Conservation (phyloP, 2,329 filamentous ascomycete species). For the Epichloe hybrida region DNA sequence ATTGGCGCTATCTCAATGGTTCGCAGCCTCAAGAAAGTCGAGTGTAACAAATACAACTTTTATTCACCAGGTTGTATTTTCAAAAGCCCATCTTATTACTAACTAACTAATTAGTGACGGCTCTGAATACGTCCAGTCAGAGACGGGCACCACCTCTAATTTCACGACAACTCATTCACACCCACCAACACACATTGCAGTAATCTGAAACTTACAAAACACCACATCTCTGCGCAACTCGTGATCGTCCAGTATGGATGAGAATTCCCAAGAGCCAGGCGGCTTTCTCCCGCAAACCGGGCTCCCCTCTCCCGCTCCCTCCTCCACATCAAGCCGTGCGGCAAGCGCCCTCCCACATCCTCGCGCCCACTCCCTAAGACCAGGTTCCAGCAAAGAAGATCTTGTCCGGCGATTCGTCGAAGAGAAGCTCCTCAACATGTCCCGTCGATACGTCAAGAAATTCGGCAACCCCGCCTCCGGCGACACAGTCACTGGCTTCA, state of each 20-base stretch:
- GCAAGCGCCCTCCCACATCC: slow-evolving; percentile 39
- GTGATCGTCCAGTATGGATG: not conserved
- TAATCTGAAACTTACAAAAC: not conserved
- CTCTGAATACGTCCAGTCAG: no score
- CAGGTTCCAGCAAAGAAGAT: slow-evolving; percentile 47
- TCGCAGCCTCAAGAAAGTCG: no score
- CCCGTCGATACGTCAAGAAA: slow-evolving; percentile 48
- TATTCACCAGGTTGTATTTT: no score
- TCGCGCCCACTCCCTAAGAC: slow-evolving; percentile 34
- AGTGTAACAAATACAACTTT: no score
- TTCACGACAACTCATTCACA: not conserved
- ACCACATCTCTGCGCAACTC: no score
- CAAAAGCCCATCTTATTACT: no score
- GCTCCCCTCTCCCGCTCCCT: slow-evolving; percentile 44
- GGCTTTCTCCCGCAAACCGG: slow-evolving; percentile 36
- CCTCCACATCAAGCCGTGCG: slow-evolving; percentile 28
- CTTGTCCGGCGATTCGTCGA: slow-evolving; percentile 45
- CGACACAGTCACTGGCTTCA: slow-evolving; percentile 39
- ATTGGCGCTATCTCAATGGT: not conserved
- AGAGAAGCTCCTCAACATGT: slow-evolving; percentile 36
- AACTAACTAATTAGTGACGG: no score
- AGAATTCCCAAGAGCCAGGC: slow-evolving; percentile 21
- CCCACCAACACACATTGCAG: not conserved
- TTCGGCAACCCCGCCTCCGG: slow-evolving; percentile 30
- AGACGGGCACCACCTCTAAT: not conserved